Evolutionary conservation across 2,329 filamentous ascomycete species (phyloP), one percentile per base, ranked within the genome.

Genomic region (Ceratocystis variospora): DNA sequence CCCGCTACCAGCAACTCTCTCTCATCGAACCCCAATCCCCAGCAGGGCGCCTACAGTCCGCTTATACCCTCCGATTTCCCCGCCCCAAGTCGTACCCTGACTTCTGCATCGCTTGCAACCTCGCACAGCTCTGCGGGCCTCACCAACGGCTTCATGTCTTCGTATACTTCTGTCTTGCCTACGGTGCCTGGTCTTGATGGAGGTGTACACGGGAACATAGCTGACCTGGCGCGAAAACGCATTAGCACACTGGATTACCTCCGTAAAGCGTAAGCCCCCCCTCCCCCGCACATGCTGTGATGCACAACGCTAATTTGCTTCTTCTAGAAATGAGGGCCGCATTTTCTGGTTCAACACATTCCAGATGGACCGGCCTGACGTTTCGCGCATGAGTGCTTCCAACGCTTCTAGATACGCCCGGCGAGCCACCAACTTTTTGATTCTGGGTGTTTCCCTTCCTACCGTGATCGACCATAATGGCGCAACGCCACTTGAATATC

Each of bases 321-420:
- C 48, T 55, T 25, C 48, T 17, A 96, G 90, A 33, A 92, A 99
- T 73, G 91, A 96, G 77, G 92, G 93, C 68, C 87, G 90, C 67
- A 86, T 96, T 53, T 97, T 96, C 79, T 97, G 94, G 92, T 96
- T 97, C 80, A 96, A 96, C 77, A 96, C 94, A 0, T 84, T 96
- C 68, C 88, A 96, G 73, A 96, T 96, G 76, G 89, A 91, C 70
- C 88, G 90, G 72, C 76, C 83, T 37, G 90, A 96, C 75, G 81
- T 97, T 44, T 79, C 83, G 63, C 86, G 87, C 72, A 87, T 96
- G 79, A 87, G 93, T 59, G 96, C 90, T 73, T 93, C 95, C 73
- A 89, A 95, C 68, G 79, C 85, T 3, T 86, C 88, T 70, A 94
- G 93, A 73, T 84, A 96, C 62, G 87, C 90, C 69, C 88, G 92